Evolutionary conservation across 2,329 filamentous ascomycete species (phyloP), one percentile per base, ranked within the genome.

Genomic region (Cladosporium colombiae): DNA sequence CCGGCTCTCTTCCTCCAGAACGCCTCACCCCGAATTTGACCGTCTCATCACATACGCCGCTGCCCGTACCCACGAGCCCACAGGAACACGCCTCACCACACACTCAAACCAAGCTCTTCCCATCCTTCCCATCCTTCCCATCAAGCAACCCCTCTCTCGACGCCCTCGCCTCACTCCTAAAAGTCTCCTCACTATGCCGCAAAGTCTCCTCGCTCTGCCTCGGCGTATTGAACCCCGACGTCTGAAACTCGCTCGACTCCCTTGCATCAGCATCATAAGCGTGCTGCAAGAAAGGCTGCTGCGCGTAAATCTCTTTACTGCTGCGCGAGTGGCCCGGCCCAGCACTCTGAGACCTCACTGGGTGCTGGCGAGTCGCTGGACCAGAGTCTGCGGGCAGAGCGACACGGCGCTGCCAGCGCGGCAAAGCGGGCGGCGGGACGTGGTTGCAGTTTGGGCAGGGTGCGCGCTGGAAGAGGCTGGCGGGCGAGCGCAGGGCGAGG

Each of bases 381-480:
- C 18, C 29, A 10, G 31, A 25, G 18, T 60, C 49, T 11, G 44
- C 33, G 35, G 63, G 56, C 10, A 65, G 31, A 23, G 63, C 56
- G n/a, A 60, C 40, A 46, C 18, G 63, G 7, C 50, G 44, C 31
- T 53, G 46, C 55, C 55, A 60, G 63, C 46, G 55, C 16, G 63
- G 44, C 35, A 60, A 16, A 23, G 40, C 27, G 56, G 49, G 60
- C 7, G 56, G 56, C 1, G 53, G 44, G 23, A 21, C 40, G 53
- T 59, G 55, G 60, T 67, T 62, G 66, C 70, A 72, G 49, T 70
- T 67, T 23, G 68, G 70, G 49, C 70, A 72, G 33, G 52, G 40
- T 2, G 21, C 29, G 16, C 40, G 55, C 1, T 25, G 27, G 62
- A 58, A 50, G 49, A 46, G 33, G 53, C 40, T 23, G 37, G 49